Conservation (phyloP, 2,329 filamentous ascomycete genomes). For the Periconia sp. region DNA sequence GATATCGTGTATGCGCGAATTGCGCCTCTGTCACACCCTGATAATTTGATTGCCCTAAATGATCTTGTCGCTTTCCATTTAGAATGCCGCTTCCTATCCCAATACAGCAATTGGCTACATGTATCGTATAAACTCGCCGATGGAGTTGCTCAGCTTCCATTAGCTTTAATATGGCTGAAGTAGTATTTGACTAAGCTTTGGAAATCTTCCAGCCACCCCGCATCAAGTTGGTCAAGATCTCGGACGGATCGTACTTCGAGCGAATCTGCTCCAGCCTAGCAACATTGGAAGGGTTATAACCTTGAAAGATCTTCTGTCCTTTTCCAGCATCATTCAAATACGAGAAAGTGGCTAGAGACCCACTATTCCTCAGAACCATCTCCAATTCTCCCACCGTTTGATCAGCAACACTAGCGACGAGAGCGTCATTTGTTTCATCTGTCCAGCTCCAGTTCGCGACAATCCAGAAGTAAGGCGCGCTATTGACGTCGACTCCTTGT, state of each 20-base stretch:
- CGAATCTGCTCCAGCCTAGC: neutral
- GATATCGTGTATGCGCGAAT: no score
- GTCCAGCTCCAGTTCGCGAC: conserved; percentile 36
- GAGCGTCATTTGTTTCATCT: conserved; percentile 53
- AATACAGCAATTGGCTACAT: no score
- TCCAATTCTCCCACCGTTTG: conserved; percentile 37
- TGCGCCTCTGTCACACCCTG: no score
- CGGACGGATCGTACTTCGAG: conserved; percentile 42
- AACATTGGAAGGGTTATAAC: neutral
- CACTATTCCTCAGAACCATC: neutral
- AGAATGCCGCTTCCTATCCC: no score
- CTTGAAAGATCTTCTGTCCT: neutral
- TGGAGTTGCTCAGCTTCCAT: no score
- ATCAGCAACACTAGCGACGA: conserved; percentile 36
- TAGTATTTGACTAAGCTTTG: no score
- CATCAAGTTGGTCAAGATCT: conserved; percentile 43
- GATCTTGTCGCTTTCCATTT: no score
- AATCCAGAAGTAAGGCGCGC: neutral
- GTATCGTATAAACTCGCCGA: no score
- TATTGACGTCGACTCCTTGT: neutral
- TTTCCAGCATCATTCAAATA: neutral
- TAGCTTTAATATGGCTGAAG: no score
- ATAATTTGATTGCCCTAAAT: no score
- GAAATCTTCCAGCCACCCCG: conserved; percentile 46
- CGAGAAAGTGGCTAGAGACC: neutral